Base-by-base conservation (phyloP, 75 land plant genomes). In the Adiantum capillusveneris region DNA sequence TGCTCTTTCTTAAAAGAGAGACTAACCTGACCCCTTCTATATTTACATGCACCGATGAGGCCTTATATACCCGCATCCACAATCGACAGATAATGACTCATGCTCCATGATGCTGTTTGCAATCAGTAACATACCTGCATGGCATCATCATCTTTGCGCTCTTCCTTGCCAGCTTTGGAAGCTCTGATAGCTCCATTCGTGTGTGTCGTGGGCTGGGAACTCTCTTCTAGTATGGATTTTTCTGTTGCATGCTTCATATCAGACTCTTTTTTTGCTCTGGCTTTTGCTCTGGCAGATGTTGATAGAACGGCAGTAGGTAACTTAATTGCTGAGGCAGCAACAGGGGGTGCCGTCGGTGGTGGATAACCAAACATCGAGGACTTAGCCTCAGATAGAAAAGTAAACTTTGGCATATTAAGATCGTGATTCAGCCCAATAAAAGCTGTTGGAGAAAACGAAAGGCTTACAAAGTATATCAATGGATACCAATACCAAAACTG, bases 401-500 rank as follows among this genome's bases (percentile, higher is more conserved):
- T 91, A 75, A 94, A 94, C 46, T 61, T 90, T 29, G 99, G 99
- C 58, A 94, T 95, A 64, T 84, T 82, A 37, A 94, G 69, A 39
- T 94, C 91, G 63, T 86, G 76, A 48, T 94, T 94, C 31, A 94
- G 84, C 13, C 99, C 99, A 70, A 94, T 90, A 28, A 94, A 81
- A 28, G 99, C 99, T 22, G 99, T 94, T 1, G 99, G 99, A 1
- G 96, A 83, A 67, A 94, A 94, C 9, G 99, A 51, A 44, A 94
- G 66, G 69, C 96, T 89, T 1, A 90, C 36, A 61, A 89, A 94
- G 63, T 94, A 89, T 11, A 81, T 79, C 16, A 89, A 83, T 0
- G 98, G 98, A 45, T 94, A 89, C 99, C 96, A 94, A 61, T 94
- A 94, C 99, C 99, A 94, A 44, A 86, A 94, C 68, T 94, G 99